Evolutionary conservation across 2,329 filamentous ascomycete genomes (phyloP), one percentile per base, ranked within the genome.

Genomic region (Acephala macrosclerotiorum): DNA sequence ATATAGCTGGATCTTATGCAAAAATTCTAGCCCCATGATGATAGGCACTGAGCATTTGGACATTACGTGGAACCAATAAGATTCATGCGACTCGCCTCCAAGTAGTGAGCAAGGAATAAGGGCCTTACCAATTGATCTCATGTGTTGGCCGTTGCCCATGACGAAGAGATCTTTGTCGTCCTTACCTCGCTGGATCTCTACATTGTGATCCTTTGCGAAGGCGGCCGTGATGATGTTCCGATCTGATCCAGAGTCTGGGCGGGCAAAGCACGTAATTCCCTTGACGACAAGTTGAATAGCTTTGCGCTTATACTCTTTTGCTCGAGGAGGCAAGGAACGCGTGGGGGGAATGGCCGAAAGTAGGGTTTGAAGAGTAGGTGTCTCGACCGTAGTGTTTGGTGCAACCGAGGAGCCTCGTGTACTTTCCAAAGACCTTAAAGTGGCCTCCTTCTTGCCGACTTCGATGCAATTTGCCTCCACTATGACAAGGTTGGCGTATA

Each of bases 381-480:
- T n/a, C n/a, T n/a, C n/a, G n/a, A n/a, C n/a, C n/a, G n/a, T n/a
- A n/a, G n/a, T n/a, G n/a, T n/a, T n/a, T n/a, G n/a, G n/a, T n/a
- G n/a, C n/a, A n/a, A n/a, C n/a, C n/a, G n/a, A n/a, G n/a, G n/a
- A n/a, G n/a, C n/a, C n/a, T n/a, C n/a, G n/a, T n/a, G n/a, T n/a
- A n/a, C n/a, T n/a, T n/a, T n/a, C n/a, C n/a, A n/a, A n/a, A n/a
- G n/a, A n/a, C n/a, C n/a, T n/a, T 6, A 82, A 79, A 25, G 81
- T 78, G 6, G 82, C 81, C 72, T 90, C 85, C 57, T 85, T 82
- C 53, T 87, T 88, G 71, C 95, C 92, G 0, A 96, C 90, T 62
- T 96, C 91, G 0, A 96, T 94, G 72, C 95, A 93, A 95, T 71
- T 96, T 93, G 26, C 87, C 88, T 75, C 98, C 0, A 97, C 92